Conservation (phyloP, 2,329 filamentous ascomycete species). For the Ophiosphaerella narmari region DNA sequence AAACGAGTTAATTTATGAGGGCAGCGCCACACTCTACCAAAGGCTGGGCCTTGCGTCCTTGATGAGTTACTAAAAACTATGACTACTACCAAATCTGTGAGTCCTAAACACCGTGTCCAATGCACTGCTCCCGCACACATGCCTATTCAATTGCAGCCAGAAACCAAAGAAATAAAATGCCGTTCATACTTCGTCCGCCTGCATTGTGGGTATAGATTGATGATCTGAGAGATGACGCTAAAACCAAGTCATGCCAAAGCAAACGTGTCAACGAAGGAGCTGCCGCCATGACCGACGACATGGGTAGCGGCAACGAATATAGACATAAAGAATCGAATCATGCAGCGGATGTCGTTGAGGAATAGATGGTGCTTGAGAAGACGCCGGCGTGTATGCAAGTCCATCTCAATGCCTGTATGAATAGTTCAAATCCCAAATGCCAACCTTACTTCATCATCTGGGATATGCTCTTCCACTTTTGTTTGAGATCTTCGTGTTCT, state of each 20-base stretch:
- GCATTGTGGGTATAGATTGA: constrained; percentile 31
- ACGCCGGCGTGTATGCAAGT: constrained; percentile 25
- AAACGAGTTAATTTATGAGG: too few relatives aligned
- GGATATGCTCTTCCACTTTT: constrained; percentile 55
- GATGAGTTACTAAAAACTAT: constrained; percentile 12
- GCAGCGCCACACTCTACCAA: background rate
- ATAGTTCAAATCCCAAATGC: constrained; percentile 13
- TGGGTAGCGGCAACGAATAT: constrained; percentile 28
- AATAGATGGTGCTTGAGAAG: constrained; percentile 23
- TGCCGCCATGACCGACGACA: background rate
- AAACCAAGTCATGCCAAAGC: constrained; percentile 10
- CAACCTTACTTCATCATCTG: constrained; percentile 49
- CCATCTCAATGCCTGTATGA: constrained; percentile 25
- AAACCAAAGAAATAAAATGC: constrained; percentile 12
- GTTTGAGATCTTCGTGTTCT: constrained; percentile 54
- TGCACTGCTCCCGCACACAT: constrained; percentile 16
- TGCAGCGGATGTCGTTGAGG: constrained; percentile 27
- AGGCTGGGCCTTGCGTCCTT: background rate
- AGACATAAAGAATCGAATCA: constrained; percentile 36
- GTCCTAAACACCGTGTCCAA: constrained; percentile 9
- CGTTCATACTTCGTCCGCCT: constrained; percentile 13
- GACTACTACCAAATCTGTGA: constrained; percentile 4
- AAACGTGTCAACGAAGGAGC: constrained; percentile 5
- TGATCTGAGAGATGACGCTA: constrained; percentile 1
- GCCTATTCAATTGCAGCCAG: constrained; percentile 19